These are phyloP conservation scores for Leonotis leonurus DNA, from an alignment of 257 asterid genomes.

Conservation along the genomic window DNA sequence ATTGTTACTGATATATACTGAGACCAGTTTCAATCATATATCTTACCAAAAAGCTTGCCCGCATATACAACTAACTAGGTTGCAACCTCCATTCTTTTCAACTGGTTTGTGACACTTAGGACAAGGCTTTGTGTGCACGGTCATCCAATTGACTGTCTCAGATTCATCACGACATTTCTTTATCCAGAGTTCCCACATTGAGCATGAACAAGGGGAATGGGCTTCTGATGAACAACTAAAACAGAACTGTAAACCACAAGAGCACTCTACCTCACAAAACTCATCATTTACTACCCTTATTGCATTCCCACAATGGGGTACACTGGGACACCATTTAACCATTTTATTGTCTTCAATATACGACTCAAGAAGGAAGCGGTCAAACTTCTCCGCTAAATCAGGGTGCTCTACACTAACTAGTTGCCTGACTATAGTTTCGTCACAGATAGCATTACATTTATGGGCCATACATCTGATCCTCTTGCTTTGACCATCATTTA, in stretches of 20 bases:
- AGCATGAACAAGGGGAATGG: slow-evolving; percentile 63
- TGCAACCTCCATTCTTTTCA: slow-evolving; percentile 56
- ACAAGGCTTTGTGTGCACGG: slow-evolving; percentile 32
- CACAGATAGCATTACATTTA: slow-evolving; percentile 52
- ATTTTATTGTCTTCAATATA: slow-evolving; percentile 52
- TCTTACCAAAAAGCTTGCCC: slow-evolving; percentile 58
- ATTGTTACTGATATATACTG: too few relatives aligned
- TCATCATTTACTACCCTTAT: slow-evolving; percentile 36
- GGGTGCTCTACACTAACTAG: slow-evolving; percentile 37
- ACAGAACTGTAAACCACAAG: slow-evolving; percentile 50
- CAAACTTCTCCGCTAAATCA: slow-evolving; percentile 40
- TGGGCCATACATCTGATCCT: slow-evolving; percentile 52
- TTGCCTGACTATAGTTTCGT: slow-evolving; percentile 38
- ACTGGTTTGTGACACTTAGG: slow-evolving; percentile 55
- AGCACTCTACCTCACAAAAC: slow-evolving; percentile 47
- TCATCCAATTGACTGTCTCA: slow-evolving; percentile 31
- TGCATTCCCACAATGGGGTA: slow-evolving; percentile 59
- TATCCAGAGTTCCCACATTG: slow-evolving; percentile 52
- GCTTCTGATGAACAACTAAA: slow-evolving; percentile 44
- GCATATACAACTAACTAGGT: slow-evolving; percentile 40
- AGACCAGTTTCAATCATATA: too few relatives aligned
- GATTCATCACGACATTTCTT: slow-evolving; percentile 34
- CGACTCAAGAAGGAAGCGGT: slow-evolving; percentile 49
- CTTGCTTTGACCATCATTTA: slow-evolving; percentile 52
- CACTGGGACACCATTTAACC: slow-evolving; percentile 65